Conservation (phyloP, 805 yeast genomes). For the Zygoascus bituminiphila region DNA sequence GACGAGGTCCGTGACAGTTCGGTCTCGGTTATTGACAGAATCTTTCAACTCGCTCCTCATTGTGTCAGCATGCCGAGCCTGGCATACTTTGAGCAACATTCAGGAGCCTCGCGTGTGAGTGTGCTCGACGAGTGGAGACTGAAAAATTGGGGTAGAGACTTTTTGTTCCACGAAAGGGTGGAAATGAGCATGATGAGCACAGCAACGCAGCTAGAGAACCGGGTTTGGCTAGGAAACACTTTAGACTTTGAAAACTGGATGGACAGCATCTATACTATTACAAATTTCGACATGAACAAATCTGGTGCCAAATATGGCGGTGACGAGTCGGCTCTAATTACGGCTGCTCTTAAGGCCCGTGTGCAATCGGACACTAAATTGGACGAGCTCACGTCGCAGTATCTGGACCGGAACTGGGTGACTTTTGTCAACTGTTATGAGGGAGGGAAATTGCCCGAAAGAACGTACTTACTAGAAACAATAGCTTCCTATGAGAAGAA, state of each 20-base stretch:
- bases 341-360: background rate
- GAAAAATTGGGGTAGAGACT: constrained; percentile 37
- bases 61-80: constrained; percentile 17
- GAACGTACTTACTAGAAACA: constrained; percentile 17
- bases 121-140: constrained; percentile 18
- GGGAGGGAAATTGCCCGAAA: constrained; percentile 20
- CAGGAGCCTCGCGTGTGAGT: background rate
- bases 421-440: constrained; percentile 30
- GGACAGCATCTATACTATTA: constrained; percentile 3
- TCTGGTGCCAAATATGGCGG: background rate
- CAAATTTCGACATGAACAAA: background rate
- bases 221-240: constrained; percentile 77
- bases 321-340: background rate
- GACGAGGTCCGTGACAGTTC: constrained; percentile 2
- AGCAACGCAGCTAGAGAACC: constrained; percentile 49
- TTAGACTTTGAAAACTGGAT: constrained; percentile 43
- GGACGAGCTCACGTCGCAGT: background rate
- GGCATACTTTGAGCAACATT: background rate
- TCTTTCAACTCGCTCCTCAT: constrained; percentile 18
- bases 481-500: constrained; percentile 16
- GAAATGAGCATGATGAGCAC: constrained; percentile 80
- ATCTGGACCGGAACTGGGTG: constrained; percentile 23
- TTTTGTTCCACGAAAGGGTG: constrained; percentile 63
- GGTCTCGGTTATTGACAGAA: constrained; percentile 13
- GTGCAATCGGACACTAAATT: background rate